phyloP scores from a whole-genome alignment of 2,329 filamentous ascomycete genomes.

The Fusarium sp. region DNA sequence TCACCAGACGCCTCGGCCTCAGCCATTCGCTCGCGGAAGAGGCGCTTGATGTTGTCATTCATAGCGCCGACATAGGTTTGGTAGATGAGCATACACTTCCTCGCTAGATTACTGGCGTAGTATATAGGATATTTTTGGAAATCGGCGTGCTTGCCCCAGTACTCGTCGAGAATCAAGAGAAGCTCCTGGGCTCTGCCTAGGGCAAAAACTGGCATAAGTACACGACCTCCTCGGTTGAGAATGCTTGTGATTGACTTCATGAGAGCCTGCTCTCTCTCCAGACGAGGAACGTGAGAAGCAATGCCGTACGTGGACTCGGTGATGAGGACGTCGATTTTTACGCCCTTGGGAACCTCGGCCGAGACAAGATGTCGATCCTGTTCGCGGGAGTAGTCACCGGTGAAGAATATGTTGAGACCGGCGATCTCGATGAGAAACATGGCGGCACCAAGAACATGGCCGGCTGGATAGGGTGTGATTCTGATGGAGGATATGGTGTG shows the following conservation, averaged over 20 bases:
- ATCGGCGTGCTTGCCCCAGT: constrained; percentile 90
- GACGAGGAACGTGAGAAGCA: constrained; percentile 87
- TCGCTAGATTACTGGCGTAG: constrained; percentile 92
- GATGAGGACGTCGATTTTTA: constrained; percentile 96
- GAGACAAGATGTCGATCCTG: constrained; percentile 96
- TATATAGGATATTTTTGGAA: constrained; percentile 94
- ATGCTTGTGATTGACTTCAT: constrained; percentile 96
- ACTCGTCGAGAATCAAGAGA: constrained; percentile 93
- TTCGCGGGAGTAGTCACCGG: constrained; percentile 95
- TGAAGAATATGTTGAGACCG: constrained; percentile 95
- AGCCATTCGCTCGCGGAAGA: constrained; percentile 93
- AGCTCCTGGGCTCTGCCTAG: constrained; percentile 93
- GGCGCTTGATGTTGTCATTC: constrained; percentile 98
- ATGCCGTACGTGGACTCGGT: constrained; percentile 98
- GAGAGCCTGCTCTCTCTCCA: constrained; percentile 90
- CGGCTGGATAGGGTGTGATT: constrained; percentile 95
- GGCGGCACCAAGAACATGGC: constrained; percentile 95
- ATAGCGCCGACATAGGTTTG: constrained; percentile 98
- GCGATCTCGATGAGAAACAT: constrained; percentile 99
- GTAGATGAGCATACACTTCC: constrained; percentile 98
- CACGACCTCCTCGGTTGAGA: constrained; percentile 89
- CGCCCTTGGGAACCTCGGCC: constrained; percentile 84
- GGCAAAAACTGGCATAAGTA: constrained; percentile 94
- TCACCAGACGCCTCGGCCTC: constrained; percentile 86
- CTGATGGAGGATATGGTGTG: constrained; percentile 96